Evolutionary conservation across 2,329 filamentous ascomycete genomes (phyloP).

Genomic region (Aureobasidium pullulans): DNA sequence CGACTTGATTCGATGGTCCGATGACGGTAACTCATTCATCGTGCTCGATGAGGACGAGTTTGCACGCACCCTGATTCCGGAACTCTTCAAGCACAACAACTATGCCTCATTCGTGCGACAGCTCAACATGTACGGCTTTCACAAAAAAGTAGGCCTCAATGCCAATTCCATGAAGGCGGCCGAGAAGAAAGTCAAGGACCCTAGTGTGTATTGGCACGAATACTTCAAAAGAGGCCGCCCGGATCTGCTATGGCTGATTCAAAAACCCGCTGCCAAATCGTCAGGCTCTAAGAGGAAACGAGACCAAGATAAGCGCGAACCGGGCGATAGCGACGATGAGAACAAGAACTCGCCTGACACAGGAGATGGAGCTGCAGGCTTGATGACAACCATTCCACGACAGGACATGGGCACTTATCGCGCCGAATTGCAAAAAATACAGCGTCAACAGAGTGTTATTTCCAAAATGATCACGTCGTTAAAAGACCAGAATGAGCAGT

Average conservation of each 20-base stretch:
- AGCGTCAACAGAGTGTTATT: constrained; percentile 80
- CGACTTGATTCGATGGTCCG: constrained; percentile 93
- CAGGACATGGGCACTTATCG: constrained; percentile 73
- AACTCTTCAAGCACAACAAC: constrained; percentile 73
- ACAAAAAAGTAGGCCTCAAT: constrained; percentile 60
- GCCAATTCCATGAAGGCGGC: constrained; percentile 98
- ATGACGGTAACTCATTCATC: constrained; percentile 92
- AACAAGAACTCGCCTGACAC: constrained; percentile 33
- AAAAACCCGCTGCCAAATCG: constrained; percentile 76
- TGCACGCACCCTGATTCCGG: constrained; percentile 64
- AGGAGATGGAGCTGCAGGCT: constrained; percentile 32
- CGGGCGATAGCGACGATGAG: constrained; percentile 63
- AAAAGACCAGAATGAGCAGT: constrained; percentile 76
- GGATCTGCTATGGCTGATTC: constrained; percentile 90
- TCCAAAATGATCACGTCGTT: constrained; percentile 73
- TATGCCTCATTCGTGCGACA: constrained; percentile 71
- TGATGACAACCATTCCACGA: constrained; percentile 47
- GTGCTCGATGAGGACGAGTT: constrained; percentile 93
- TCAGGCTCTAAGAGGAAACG: constrained; percentile 40
- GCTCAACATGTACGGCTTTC: constrained; percentile 52
- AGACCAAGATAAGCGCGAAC: constrained; percentile 57
- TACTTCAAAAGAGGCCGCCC: constrained; percentile 92
- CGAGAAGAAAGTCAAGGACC: constrained; percentile 85
- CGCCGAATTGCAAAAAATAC: constrained; percentile 71
- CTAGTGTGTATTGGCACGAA: constrained; percentile 95